Base-by-base conservation (phyloP, 352 stramenopile genomes). In the Phytophthora crassamura region DNA sequence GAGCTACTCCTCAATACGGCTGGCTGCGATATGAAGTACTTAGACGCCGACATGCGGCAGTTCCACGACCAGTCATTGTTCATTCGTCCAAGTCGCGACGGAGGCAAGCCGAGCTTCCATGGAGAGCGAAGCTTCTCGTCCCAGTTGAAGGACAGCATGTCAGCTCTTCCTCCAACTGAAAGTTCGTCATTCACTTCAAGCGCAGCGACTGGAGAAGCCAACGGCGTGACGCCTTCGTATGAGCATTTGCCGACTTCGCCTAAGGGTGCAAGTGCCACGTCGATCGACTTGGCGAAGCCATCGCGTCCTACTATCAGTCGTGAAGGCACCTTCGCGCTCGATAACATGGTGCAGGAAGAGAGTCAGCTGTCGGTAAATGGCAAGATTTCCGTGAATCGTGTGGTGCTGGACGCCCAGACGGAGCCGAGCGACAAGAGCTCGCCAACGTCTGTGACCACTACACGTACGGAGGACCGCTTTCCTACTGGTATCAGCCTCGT, bases 31-130 rank as follows among this genome's bases (percentile, higher is more conserved):
- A 77, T 70, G 39, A 81, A 74, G 55, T 86, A 84, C 43, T 53
- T 91, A 30, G 83, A 90, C 54, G 75, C 71, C 3, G 80, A 90
- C 34, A 91, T 91, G 83, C 83, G 83, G 8, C 72, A 86, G 47
- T 91, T 91, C 70, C 80, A 91, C 41, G 81, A 84, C 7, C 69
- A 89, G 36, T 79, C 72, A n/a, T 53, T 80, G 34, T 78, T 83
- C 38, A 64, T 85, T 61, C 60, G 59, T 22, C 53, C 53, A 49
- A 74, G 32, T 43, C 58, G 39, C 33, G 53, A 56, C 42, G 59
- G 39, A 11, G 25, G 34, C 4, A 49, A 39, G 28, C 63, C 63
- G 12, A 71, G 56, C 46, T 61, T 71, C 28, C 51, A 68, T 28
- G 51, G 52, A 18, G 51, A 68, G 11, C 47, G 34, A 18, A 60